A percentile compares a stretch with the other conserved stretches of the same genome.
These are phyloP conservation scores for Bipolaris victoriae DNA, from an alignment of 2,329 filamentous ascomycete species.

Conservation along the genomic window DNA sequence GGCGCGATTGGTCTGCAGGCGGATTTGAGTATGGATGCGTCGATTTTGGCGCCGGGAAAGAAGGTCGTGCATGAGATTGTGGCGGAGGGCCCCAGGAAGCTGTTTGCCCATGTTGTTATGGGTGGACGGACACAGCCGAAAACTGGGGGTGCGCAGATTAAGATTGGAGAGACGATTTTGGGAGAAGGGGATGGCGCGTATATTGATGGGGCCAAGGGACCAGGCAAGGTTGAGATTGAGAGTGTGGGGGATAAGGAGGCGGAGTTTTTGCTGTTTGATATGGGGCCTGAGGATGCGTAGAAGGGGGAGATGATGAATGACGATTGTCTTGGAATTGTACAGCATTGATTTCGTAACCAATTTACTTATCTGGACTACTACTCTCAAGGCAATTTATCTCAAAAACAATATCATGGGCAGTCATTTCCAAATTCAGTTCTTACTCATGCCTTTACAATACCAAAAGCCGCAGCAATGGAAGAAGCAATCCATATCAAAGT, in stretches of 20 bases:
- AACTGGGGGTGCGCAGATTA: conserved; percentile 73
- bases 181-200: conserved; percentile 83
- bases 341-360: background rate
- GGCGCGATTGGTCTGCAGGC: conserved; percentile 79
- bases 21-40: conserved; percentile 82
- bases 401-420: too few relatives aligned
- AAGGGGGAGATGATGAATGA: background rate
- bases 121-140: conserved; percentile 61
- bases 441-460: background rate
- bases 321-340: background rate
- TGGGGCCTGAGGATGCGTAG: conserved; percentile 46
- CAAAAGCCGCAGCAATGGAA: background rate
- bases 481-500: conserved; percentile 29
- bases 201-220: conserved; percentile 60
- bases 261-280: conserved; percentile 59
- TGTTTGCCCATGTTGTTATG: conserved; percentile 84
- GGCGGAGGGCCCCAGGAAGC: conserved; percentile 67
- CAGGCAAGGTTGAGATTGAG: conserved; percentile 54
- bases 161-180: conserved; percentile 70
- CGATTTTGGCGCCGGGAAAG: conserved; percentile 69
- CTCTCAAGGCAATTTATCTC: too few relatives aligned
- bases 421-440: too few relatives aligned
- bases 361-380: background rate
- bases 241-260: conserved; percentile 55
- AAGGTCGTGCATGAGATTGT: conserved; percentile 77